A percentile compares a stretch with the other conserved stretches of the same genome.
These are phyloP conservation scores for Neonectria neomacrospora DNA, from an alignment of 2,329 filamentous ascomycete genomes.

Conservation along the genomic window DNA sequence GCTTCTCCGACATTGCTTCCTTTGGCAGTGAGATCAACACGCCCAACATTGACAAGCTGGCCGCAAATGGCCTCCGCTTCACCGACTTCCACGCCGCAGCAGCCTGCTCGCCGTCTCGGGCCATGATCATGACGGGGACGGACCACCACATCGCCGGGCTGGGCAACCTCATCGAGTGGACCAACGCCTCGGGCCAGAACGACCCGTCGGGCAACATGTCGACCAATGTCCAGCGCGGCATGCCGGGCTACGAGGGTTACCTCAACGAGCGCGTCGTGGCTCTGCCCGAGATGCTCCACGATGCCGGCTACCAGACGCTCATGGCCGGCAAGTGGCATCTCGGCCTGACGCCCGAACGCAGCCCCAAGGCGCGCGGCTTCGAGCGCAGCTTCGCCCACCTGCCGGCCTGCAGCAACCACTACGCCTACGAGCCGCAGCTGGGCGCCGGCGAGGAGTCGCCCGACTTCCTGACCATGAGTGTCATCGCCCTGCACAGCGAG, in stretches of 20 bases:
- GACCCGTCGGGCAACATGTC: conserved; percentile 28
- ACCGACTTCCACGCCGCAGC: conserved; percentile 72
- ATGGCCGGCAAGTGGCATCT: conserved; percentile 62
- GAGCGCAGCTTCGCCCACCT: conserved; percentile 68
- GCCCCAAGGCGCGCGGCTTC: conserved; percentile 57
- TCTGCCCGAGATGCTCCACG: conserved; percentile 64
- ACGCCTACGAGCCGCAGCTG: conserved; percentile 43
- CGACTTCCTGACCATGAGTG: conserved; percentile 33
- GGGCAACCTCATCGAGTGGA: conserved; percentile 59
- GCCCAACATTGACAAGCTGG: conserved; percentile 66
- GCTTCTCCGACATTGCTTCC: conserved; percentile 68
- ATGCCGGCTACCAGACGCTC: conserved; percentile 65
- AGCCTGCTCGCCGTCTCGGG: conserved; percentile 70
- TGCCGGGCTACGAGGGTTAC: conserved; percentile 59
- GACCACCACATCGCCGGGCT: conserved; percentile 32
- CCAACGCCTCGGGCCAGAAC: conserved; percentile 26
- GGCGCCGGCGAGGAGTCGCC: conserved; percentile 24
- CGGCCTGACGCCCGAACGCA: conserved; percentile 30
- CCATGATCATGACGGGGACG: conserved; percentile 74
- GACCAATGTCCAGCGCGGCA: conserved; percentile 36
- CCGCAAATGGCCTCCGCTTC: conserved; percentile 63
- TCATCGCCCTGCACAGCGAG: conserved; percentile 34
- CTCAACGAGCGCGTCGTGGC: conserved; percentile 65
- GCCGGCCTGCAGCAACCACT: conserved; percentile 68
- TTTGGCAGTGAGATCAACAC: conserved; percentile 71